Conservation (phyloP, 306 rosid genomes). For the Acmispon strigosus region DNA sequence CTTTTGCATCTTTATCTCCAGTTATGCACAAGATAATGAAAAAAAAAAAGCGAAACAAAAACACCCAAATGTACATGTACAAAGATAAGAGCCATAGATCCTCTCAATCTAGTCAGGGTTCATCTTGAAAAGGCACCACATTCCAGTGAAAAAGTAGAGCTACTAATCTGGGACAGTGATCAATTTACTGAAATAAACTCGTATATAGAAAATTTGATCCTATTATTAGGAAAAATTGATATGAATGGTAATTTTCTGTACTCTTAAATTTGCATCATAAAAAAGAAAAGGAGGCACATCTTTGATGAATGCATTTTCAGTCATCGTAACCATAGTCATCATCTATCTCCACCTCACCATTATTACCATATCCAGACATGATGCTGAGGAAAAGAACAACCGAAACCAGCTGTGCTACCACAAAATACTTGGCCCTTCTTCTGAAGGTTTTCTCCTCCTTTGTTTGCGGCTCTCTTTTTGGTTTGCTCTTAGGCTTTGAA, state of each 20-base stretch:
- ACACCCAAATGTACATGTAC: not conserved
- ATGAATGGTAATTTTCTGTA: constrained; percentile 10
- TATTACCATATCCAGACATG: constrained; percentile 40
- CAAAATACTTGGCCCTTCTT: constrained; percentile 67
- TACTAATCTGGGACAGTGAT: not conserved
- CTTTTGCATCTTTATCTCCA: not conserved
- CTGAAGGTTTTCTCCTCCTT: constrained; percentile 71
- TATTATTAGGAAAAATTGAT: not conserved
- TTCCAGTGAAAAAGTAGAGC: not conserved
- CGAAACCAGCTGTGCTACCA: constrained; percentile 66
- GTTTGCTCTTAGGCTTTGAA: constrained; percentile 63
- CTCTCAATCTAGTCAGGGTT: not conserved
- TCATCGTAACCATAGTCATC: constrained; percentile 46
- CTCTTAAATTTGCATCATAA: constrained; percentile 11
- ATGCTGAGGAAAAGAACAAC: constrained; percentile 70
- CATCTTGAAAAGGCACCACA: not conserved
- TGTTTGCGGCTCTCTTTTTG: constrained; percentile 78
- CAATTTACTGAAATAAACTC: not conserved
- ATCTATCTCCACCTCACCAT: constrained; percentile 58
- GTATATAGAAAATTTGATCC: constrained; percentile 5
- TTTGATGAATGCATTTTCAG: constrained; percentile 23
- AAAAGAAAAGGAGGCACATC: not conserved
- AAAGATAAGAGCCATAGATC: too few relatives aligned
- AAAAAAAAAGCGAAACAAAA: not conserved
- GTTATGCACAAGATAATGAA: not conserved